A percentile compares a stretch with the other conserved stretches of the same genome.
These are phyloP conservation scores for Aquilaria yunnanensis DNA, from an alignment of 345 rosid species.

Conservation along the genomic window DNA sequence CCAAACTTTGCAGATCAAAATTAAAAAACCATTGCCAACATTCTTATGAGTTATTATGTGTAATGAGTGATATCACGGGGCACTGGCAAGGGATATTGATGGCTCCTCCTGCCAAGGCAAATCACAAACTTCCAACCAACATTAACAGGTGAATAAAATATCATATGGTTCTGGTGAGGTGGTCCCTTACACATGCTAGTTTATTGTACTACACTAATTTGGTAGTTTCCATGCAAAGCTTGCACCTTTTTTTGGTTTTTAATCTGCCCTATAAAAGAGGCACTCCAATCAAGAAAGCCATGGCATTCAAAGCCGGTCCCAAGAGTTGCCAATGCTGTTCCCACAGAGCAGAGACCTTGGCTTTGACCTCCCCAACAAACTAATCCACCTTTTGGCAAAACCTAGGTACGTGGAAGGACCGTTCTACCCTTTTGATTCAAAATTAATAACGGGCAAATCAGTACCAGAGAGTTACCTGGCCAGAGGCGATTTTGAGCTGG, in stretches of 20 bases:
- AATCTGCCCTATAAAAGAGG: constrained; percentile 6
- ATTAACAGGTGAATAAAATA: background rate
- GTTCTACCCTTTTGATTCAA: constrained; percentile 3
- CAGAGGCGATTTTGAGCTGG: constrained; percentile 78
- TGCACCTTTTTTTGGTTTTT: too few relatives aligned
- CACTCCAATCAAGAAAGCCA: constrained; percentile 12
- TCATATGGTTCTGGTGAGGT: background rate
- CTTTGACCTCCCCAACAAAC: background rate
- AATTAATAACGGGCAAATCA: background rate
- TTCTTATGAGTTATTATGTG: too few relatives aligned
- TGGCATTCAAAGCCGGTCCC: constrained; percentile 6
- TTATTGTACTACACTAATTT: too few relatives aligned
- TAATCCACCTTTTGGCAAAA: too few relatives aligned
- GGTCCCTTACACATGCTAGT: too few relatives aligned
- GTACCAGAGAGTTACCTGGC: constrained; percentile 40
- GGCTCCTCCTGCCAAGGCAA: too few relatives aligned
- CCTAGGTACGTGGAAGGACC: constrained; percentile 1
- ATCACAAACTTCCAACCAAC: background rate
- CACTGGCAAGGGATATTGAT: too few relatives aligned
- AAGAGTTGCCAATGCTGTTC: background rate
- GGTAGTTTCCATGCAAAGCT: too few relatives aligned
- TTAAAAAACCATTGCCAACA: too few relatives aligned
- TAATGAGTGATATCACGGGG: too few relatives aligned
- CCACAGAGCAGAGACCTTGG: background rate
- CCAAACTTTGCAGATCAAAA: too few relatives aligned